Evolutionary conservation across 129 eudicot species (phyloP).

Genomic region (Centella asiatica): DNA sequence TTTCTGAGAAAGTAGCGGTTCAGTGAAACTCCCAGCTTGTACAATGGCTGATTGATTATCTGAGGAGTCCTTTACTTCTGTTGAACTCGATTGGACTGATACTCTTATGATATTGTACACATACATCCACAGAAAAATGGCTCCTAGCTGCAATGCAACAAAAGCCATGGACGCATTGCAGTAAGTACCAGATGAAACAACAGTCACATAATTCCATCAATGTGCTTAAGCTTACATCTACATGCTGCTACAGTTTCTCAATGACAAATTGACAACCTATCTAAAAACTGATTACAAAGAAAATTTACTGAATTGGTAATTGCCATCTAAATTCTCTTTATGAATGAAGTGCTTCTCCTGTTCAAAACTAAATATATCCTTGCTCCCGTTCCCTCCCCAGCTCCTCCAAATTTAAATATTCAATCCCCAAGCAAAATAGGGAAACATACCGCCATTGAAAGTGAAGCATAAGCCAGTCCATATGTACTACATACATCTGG

Average conservation of each 20-base stretch:
- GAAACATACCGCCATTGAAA: constrained; percentile 77
- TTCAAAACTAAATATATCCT: neutral
- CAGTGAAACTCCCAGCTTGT: constrained; percentile 14
- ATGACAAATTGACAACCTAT: too few species aligned
- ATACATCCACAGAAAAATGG: constrained; percentile 64
- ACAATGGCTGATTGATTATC: constrained; percentile 8
- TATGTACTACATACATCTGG: constrained; percentile 44
- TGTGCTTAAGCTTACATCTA: neutral
- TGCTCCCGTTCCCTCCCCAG: neutral
- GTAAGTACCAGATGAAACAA: neutral
- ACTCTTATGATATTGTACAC: constrained; percentile 73
- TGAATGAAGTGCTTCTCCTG: neutral
- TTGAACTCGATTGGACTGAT: constrained; percentile 23
- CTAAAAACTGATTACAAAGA: too few species aligned
- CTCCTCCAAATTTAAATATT: neutral
- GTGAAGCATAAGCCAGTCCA: constrained; percentile 78
- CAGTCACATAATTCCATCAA: neutral
- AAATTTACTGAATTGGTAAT: too few species aligned
- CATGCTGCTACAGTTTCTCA: neutral
- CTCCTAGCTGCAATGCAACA: constrained; percentile 53
- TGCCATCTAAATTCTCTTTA: too few species aligned
- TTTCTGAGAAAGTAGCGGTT: constrained; percentile 32
- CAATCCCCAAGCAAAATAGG: neutral
- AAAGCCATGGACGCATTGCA: constrained; percentile 6
- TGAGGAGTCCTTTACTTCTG: constrained; percentile 21